Conservation (phyloP, 2,329 filamentous ascomycete genomes). For the Nannizzia gypsea region DNA sequence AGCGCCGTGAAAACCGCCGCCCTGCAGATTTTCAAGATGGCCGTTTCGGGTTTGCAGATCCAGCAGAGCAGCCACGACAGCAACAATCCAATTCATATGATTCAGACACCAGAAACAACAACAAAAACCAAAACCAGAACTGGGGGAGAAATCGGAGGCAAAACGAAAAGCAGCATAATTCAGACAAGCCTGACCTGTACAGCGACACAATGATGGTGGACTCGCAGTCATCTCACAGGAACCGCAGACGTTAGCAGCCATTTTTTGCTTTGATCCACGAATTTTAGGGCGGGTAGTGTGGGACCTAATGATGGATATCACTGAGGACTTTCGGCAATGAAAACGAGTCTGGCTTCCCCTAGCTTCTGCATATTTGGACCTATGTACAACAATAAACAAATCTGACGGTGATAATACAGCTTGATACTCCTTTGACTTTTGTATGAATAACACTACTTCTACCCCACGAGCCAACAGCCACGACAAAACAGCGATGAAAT, state of each 20-base stretch:
- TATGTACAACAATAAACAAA: background rate
- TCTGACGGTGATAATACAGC: background rate
- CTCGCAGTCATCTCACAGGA: constrained; percentile 9
- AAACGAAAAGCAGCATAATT: constrained; percentile 1
- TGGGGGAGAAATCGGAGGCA: constrained; percentile 7
- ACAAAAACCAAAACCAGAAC: constrained; percentile 12
- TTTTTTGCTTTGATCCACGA: background rate
- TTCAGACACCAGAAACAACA: constrained; percentile 5
- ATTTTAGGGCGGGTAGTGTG: background rate
- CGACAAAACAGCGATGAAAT: no score
- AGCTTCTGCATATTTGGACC: background rate
- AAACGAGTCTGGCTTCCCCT: background rate
- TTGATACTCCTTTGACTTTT: background rate
- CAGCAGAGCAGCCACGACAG: constrained; percentile 6
- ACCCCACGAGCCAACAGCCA: background rate
- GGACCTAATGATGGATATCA: no score
- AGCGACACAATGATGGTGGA: constrained; percentile 34
- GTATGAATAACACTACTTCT: background rate
- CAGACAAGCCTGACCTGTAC: constrained; percentile 20
- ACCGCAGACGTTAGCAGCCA: background rate
- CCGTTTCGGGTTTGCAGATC: constrained; percentile 27
- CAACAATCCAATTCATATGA: background rate
- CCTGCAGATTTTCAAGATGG: constrained; percentile 29
- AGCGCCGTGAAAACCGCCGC: constrained; percentile 26
- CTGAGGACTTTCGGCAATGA: background rate